A percentile compares a stretch with the other conserved stretches of the same genome.
Conservation (phyloP, 176 grass and related monocot genomes). For the Triticum urartu region DNA sequence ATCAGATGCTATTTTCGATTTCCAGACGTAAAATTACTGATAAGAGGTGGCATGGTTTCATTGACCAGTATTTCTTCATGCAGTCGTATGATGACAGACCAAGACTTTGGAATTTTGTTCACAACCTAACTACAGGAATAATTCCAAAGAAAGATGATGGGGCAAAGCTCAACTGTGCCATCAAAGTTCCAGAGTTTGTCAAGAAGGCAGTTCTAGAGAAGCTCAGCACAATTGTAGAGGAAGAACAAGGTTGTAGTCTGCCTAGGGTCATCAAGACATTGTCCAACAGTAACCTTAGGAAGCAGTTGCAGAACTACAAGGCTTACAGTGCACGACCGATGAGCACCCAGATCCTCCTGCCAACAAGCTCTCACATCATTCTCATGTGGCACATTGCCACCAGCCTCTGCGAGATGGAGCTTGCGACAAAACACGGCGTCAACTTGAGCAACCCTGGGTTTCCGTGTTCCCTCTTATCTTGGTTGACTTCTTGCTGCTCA, state of each 20-base stretch:
- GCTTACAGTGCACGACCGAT: neutral
- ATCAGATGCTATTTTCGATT: neutral
- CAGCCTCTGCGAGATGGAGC: no score
- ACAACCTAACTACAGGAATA: no score
- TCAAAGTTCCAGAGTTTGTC: no score
- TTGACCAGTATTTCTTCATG: neutral
- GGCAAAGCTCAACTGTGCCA: no score
- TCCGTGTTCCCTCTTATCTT: neutral
- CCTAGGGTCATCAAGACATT: neutral
- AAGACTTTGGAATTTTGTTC: no score
- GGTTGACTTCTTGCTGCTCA: neutral
- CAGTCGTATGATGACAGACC: no score
- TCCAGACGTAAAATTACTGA: neutral
- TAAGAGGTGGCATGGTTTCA: neutral
- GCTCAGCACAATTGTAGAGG: no score
- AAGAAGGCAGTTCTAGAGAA: no score
- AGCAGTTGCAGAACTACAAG: neutral
- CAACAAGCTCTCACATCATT: no score
- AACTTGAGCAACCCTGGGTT: neutral
- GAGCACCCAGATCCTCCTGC: neutral
- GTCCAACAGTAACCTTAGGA: neutral
- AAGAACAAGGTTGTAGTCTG: neutral
- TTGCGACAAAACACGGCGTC: neutral
- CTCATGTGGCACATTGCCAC: no score
- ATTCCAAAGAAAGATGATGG: no score